Evolutionary conservation across 2,329 filamentous ascomycete species (phyloP).

Genomic region (Sclerotinia spermophila): DNA sequence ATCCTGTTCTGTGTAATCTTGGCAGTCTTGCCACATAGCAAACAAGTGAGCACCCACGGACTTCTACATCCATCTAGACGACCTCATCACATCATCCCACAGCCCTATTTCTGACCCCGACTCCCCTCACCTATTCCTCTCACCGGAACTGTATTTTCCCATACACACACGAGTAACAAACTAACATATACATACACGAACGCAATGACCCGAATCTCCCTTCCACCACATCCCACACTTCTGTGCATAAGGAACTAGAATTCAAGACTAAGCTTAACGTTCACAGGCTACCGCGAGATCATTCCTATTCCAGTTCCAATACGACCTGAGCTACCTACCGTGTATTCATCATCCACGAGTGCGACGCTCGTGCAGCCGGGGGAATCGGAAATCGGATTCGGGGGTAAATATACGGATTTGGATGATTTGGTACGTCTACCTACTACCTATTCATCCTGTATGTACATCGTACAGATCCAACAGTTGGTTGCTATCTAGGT

Average conservation of each 20-base stretch:
- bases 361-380: not conserved
- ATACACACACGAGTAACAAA: too few species aligned
- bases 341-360: not conserved
- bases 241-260: not conserved
- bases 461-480: not conserved
- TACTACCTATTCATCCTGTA: not conserved
- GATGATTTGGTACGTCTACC: not conserved
- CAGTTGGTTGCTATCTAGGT: not conserved
- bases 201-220: not conserved
- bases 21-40: not conserved
- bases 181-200: not conserved
- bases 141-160: not conserved
- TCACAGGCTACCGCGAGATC: not conserved
- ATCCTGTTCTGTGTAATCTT: not conserved
- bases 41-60: not conserved
- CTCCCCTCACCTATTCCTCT: not conserved
- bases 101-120: not conserved
- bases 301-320: not conserved
- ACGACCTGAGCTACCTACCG: not conserved
- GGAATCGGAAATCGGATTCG: constrained; percentile 5
- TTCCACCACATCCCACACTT: not conserved
- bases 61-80: not conserved
- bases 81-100: not conserved
- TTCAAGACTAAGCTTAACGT: not conserved
- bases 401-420: not conserved